Percentiles rank a stretch among this genome's conserved stretches.
Evolutionary conservation across 306 rosid species (phyloP).

Genomic region (Alnus rubra): DNA sequence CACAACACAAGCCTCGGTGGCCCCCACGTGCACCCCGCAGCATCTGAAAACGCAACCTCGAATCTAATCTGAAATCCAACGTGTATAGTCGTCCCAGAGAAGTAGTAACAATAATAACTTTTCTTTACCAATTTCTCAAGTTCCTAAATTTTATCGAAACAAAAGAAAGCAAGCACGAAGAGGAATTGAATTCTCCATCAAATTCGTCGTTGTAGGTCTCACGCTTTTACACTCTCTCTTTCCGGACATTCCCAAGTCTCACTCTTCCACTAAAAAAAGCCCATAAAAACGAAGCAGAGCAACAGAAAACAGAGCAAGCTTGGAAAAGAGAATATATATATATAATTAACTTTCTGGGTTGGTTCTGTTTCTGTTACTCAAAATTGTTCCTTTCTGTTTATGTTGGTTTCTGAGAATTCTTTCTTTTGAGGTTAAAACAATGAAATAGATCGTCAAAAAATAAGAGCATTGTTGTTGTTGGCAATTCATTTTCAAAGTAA

Average conservation of each 20-base stretch:
- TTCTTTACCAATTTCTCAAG: background rate
- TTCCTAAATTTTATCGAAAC: background rate
- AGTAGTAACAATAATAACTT: background rate
- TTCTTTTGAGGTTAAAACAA: background rate
- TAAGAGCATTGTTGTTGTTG: conserved; percentile 1
- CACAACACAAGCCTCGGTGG: background rate
- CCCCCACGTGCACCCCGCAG: conserved; percentile 20
- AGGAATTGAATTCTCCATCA: conserved; percentile 21
- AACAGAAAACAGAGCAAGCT: conserved; percentile 6
- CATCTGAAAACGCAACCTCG: conserved; percentile 15
- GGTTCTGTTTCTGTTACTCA: background rate
- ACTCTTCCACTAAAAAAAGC: conserved; percentile 6
- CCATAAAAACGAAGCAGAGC: background rate
- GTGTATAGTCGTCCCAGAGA: background rate
- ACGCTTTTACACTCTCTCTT: background rate
- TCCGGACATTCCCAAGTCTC: conserved; percentile 42
- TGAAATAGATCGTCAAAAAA: background rate
- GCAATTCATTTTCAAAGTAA: background rate
- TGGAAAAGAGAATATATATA: background rate
- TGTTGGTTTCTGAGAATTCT: background rate
- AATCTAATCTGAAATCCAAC: conserved; percentile 43
- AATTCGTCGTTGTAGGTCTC: conserved; percentile 26
- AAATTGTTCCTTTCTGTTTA: conserved; percentile 8
- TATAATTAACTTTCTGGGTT: conserved; percentile 21
- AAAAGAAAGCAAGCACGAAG: background rate